Evolutionary conservation across 2,329 filamentous ascomycete genomes (phyloP), one percentile per base, ranked within the genome.

Genomic region (Nemania diffusa): DNA sequence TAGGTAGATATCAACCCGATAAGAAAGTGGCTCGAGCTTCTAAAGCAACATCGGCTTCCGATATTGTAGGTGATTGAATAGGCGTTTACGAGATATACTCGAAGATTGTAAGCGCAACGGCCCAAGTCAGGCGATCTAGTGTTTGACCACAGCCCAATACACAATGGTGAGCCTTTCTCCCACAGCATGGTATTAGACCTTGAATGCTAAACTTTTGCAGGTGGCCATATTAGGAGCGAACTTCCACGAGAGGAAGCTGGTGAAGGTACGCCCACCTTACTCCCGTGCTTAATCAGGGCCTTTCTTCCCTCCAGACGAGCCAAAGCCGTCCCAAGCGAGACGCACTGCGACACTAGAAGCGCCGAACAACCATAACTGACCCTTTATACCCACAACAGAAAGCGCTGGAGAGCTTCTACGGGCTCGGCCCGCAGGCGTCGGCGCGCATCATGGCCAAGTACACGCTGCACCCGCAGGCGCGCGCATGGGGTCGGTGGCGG

Each of bases 181-280:
- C 15, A 0, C 42, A 13, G 8, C n/a, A 6, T 5, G 13, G 32
- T 22, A 22, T 22, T 37, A 6, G 2, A 34, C 27, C 15, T 6
- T 51, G n/a, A 13, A 55, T 29, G 29, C 57, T 70, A 4, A 57
- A 59, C 40, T 65, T 27, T 15, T 7, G 2, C 48, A 93, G 92
- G 91, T 94, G 76, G 92, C 96, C 84, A 90, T 98, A 76, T 86
- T 95, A 77, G 92, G 93, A 75, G 85, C 92, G 84, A 94, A 92
- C 84, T 97, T 98, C 84, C 84, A 88, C 74, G 94, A 97, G 83
- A 83, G 84, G 76, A 90, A 91, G 80, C 88, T 97, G 77, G 91
- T 98, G 79, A 91, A 92, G 85, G 93, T 93, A 88, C 56, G 64
- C 65, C 68, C 24, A 52, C 55, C 27, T n/a, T 50, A 42, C 55